Base-by-base conservation (phyloP, 179 eudicot genomes). In the Actinidia chinensis region DNA sequence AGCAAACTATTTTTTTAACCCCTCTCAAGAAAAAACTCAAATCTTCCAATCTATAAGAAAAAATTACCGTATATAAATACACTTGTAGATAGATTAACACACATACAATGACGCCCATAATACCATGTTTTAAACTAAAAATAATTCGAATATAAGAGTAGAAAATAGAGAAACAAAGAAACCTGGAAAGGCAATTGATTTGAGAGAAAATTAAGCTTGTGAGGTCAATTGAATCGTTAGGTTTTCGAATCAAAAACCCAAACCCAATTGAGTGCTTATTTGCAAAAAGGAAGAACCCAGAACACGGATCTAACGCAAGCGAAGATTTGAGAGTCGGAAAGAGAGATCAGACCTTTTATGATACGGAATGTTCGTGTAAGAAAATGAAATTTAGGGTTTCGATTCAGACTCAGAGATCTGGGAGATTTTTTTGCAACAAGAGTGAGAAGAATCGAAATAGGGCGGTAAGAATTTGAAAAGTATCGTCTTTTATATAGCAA, bases 401-500 rank as follows among this genome's bases (percentile, higher is more conserved):
- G 69, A 72, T 63, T 75, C 18, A 28, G 71, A 63, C 15, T 8
- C 52, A 59, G 25, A 17, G 50, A 28, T 48, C 20, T 55, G 5
- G 43, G 4, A n/a, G 20, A 22, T 54, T 36, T 20, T 3, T 40
- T 5, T 4, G 54, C 7, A 18, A 36, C 15, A 25, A 5, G 40
- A 52, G 9, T 12, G 20, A 23, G 36, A 44, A 55, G 11, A 56
- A 43, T 69, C 3, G 58, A 36, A 61, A 43, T 20, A 36, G 63
- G 56, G 80, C 80, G 80, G 75, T 47, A 67, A 50, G 81, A 59
- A 48, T 78, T 82, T 76, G 78, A 82, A 82, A 74, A 43, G 18
- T 22, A 12, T 48, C 18, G 70, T 77, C 78, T 77, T 82, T 77
- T 82, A 82, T 82, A 78, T 1, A 46, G 44, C 13, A 18, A 44